Percentiles rank a stretch among this genome's conserved stretches.
phyloP scores from a whole-genome alignment of 768 basidiomycete species.

The Neoboletus subvelutipes region DNA sequence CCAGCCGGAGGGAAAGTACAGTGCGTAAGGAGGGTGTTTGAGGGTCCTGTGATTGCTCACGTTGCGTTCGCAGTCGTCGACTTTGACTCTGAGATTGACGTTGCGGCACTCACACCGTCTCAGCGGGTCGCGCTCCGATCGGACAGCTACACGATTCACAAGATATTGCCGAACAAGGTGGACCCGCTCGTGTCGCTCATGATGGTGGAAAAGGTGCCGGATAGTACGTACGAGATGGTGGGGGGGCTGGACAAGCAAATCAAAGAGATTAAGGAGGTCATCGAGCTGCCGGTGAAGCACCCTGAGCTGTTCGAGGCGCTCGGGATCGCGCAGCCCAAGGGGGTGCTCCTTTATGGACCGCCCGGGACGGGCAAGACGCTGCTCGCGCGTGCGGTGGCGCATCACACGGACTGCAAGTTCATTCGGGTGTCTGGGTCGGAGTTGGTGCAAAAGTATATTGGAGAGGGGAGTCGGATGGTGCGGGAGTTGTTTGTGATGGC shows the following conservation, averaged over 20 bases:
- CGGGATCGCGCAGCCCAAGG: constrained; percentile 96
- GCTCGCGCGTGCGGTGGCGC: constrained; percentile 91
- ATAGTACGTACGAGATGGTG: constrained; percentile 99
- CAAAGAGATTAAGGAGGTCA: constrained; percentile 99
- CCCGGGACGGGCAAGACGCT: constrained; percentile 97
- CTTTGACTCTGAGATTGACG: constrained; percentile 83
- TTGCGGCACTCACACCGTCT: constrained; percentile 75
- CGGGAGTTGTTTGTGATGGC: constrained; percentile 99
- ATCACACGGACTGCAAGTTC: constrained; percentile 97
- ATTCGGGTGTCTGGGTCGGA: constrained; percentile 94
- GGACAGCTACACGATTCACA: constrained; percentile 95
- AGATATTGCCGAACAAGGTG: constrained; percentile 95
- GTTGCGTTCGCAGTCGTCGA: constrained; percentile 70
- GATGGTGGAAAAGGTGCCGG: constrained; percentile 99
- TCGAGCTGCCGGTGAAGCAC: constrained; percentile 96
- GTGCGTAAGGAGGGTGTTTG: constrained; percentile 46
- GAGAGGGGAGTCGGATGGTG: constrained; percentile 95
- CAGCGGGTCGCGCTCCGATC: constrained; percentile 94
- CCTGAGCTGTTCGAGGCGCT: constrained; percentile 95
- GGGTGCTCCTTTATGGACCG: constrained; percentile 92
- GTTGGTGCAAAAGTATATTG: constrained; percentile 97
- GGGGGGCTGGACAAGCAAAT: constrained; percentile 97
- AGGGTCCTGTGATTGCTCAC: not conserved
- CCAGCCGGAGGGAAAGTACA: constrained; percentile 98
- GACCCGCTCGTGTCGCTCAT: constrained; percentile 97